These are phyloP conservation scores for Penicillium manginii DNA, from an alignment of 495 filamentous ascomycete species.

Conservation along the genomic window DNA sequence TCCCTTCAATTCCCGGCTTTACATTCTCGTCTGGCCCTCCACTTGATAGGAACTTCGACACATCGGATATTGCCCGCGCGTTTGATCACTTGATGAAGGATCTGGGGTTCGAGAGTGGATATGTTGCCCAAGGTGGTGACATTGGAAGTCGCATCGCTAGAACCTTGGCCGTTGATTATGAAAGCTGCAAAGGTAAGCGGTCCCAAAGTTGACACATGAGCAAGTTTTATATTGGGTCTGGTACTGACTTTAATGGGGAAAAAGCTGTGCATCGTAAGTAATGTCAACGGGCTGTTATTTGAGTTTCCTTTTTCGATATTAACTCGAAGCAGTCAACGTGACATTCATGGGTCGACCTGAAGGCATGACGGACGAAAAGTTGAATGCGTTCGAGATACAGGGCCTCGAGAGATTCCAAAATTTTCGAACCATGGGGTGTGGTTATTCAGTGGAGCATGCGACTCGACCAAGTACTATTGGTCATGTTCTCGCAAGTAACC, in stretches of 20 bases:
- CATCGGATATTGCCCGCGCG: slow-evolving; percentile 46
- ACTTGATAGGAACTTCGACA: slow-evolving; percentile 50
- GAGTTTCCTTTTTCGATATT: background rate
- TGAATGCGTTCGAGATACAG: slow-evolving; percentile 39
- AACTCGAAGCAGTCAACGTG: slow-evolving; percentile 34
- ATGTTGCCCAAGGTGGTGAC: slow-evolving; percentile 70
- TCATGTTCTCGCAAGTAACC: slow-evolving; percentile 57
- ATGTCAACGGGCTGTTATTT: background rate
- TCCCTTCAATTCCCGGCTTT: slow-evolving; percentile 68
- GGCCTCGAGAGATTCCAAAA: slow-evolving; percentile 33
- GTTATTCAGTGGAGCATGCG: slow-evolving; percentile 61
- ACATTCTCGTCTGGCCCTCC: slow-evolving; percentile 59
- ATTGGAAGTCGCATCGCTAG: slow-evolving; percentile 59
- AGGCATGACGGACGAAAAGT: slow-evolving; percentile 52
- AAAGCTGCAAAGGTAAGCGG: slow-evolving; percentile 48
- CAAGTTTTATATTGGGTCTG: too few species aligned
- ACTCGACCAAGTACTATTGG: slow-evolving; percentile 66
- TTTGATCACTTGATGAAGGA: slow-evolving; percentile 62
- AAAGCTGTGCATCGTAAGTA: slow-evolving; percentile 42
- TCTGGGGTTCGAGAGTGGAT: slow-evolving; percentile 61
- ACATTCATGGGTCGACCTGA: slow-evolving; percentile 59
- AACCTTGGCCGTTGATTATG: slow-evolving; percentile 41
- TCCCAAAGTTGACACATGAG: background rate
- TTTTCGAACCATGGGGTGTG: slow-evolving; percentile 46
- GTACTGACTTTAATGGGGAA: slow-evolving; percentile 6